Evolutionary conservation across 2,329 filamentous ascomycete genomes (phyloP), one percentile per base, ranked within the genome.

Genomic region (Nigrograna mackinnonii): DNA sequence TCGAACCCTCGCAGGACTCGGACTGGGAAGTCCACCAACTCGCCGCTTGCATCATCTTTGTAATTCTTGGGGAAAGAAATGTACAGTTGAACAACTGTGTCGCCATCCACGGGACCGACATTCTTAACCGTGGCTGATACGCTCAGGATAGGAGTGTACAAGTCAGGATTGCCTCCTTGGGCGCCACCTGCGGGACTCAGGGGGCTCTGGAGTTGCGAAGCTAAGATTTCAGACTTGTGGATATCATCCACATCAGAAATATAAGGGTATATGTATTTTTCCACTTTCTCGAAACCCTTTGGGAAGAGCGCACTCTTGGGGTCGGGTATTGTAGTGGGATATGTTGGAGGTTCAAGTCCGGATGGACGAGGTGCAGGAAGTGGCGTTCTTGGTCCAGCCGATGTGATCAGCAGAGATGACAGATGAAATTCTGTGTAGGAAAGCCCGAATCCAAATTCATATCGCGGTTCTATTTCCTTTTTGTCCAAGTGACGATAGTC

Each of bases 401-500:
- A 67, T 40, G 45, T 62, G 50, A 69, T 57, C 36, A 87, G 67
- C 6, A 73, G 67, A 22, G 79, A 76, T 9, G 74, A 76, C 43
- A 89, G 78, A 11, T 79, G 71, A 64, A 92, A 95, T 1, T 71
- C 79, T 0, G 89, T 91, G 71, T 94, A 95, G 39, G 85, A 89
- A 2, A 96, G 78, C 0, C 91, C 92, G 46, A 84, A 91, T 0
- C 92, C 91, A 56, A 96, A 96, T 35, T 89, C 87, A 62, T 85
- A 96, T 1, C 87, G 85, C 1, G 91, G 91, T 4, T 76, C 75
- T 46, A 94, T 85, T 43, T 78, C 75, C 41, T 85, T 69, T 62
- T 86, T 88, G 73, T 96, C 91, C 55, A 96, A 91, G 67, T 91
- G 82, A 11, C 91, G 85, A 70, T 96, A 96, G 72, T 96, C 92